Base-by-base conservation (phyloP, 805 yeast species). In the Maudiozyma saulgeensis region DNA sequence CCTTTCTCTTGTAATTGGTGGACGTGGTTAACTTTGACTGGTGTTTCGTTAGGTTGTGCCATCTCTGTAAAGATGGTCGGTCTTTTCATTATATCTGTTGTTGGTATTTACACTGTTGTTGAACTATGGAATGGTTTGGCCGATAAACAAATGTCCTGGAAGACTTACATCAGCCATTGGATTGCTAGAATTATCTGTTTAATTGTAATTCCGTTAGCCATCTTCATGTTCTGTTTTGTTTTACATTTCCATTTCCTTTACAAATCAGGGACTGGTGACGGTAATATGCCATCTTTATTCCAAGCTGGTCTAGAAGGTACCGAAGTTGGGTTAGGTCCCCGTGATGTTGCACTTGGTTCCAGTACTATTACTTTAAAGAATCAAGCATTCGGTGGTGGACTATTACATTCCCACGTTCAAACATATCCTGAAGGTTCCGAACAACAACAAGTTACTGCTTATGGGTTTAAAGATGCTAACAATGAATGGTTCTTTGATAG, bases 61-160 rank as follows among this genome's bases (percentile, higher is more conserved):
- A 84, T 91, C 63, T 84, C 96, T 28, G 95, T 89, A 50, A 93
- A 93, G 70, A 88, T 90, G 96, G 98, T 93, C 51, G 99, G 99
- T 59, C 75, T 91, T 49, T 87, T 93, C 61, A 87, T 87, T 52
- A 91, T 95, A 50, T 68, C 88, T 16, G 71, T 89, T 54, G 89
- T 93, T 49, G 99, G 99, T 45, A 77, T 88, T 53, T 87, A 91
- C 69, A 89, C 96, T 21, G 74, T 87, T 39, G 84, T 80, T 47
- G 97, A 93, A 60, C 73, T 93, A 60, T 93, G 97, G 96, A 74
- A 71, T 59, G 79, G 79, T 65, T 78, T 88, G 59, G 95, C 90
- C 55, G 91, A 86, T 63, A 74, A 71, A 59, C 61, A 74, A 12
- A 63, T 84, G 55, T 57, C 76, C 4, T 72, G 76, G 74, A 64